Percentiles rank a stretch among this genome's conserved stretches.
These are phyloP conservation scores for Coprinopsis marcescibilis DNA, from an alignment of 768 basidiomycete genomes.

Conservation along the genomic window DNA sequence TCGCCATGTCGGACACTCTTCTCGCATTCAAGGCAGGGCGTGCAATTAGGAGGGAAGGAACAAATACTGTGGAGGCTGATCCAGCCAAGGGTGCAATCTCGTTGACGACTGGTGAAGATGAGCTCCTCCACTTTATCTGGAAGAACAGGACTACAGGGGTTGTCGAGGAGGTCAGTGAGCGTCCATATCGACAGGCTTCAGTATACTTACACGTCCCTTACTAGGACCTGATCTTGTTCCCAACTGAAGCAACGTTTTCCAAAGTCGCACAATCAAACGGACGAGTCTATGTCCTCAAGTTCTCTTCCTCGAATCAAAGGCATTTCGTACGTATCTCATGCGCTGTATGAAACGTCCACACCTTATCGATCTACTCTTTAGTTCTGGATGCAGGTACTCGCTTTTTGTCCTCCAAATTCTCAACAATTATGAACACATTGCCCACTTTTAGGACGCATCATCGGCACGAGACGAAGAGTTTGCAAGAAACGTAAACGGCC, in stretches of 20 bases:
- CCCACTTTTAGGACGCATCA: constrained; percentile 52
- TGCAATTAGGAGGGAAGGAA: constrained; percentile 60
- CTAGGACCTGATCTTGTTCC: constrained; percentile 85
- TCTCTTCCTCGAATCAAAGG: constrained; percentile 82
- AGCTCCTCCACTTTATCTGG: constrained; percentile 75
- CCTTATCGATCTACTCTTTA: constrained; percentile 24
- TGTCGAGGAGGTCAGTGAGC: constrained; percentile 51
- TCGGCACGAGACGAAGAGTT: constrained; percentile 67
- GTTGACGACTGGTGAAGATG: constrained; percentile 67
- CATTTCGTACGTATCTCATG: constrained; percentile 61
- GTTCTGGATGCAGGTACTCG: constrained; percentile 83
- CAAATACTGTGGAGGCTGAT: constrained; percentile 62
- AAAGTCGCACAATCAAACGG: constrained; percentile 66
- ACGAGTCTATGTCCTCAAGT: constrained; percentile 83
- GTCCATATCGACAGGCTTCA: background rate
- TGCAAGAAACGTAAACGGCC: constrained; percentile 61
- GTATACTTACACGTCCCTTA: constrained; percentile 1
- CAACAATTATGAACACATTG: background rate
- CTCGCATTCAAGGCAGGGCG: constrained; percentile 69
- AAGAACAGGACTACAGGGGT: constrained; percentile 60
- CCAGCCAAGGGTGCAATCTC: constrained; percentile 71
- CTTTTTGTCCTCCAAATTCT: background rate
- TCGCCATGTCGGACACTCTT: constrained; percentile 29
- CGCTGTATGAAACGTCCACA: background rate
- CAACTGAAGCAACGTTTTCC: constrained; percentile 76